Conservation (phyloP, 257 asterid species). For the Linaria vulgaris region DNA sequence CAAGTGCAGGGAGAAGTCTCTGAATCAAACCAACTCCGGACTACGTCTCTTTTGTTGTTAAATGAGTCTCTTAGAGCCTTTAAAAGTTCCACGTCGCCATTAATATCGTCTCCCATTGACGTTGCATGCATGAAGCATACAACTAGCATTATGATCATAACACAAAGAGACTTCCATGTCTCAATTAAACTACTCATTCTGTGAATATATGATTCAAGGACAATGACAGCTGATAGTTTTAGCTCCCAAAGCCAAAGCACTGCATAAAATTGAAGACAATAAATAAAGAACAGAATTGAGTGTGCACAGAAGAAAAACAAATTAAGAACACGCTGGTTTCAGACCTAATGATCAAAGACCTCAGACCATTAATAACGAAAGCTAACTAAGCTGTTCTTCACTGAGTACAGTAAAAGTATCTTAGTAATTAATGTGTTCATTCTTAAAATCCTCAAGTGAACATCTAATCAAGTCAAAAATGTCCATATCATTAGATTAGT, state of each 20-base stretch:
- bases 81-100: constrained; percentile 36
- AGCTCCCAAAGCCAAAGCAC: not conserved
- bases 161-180: constrained; percentile 18
- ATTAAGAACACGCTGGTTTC: no score
- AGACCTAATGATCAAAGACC: no score
- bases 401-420: no score
- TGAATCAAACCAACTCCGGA: constrained; percentile 50
- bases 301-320: no score
- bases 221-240: not conserved
- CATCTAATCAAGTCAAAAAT: no score
- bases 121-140: constrained; percentile 23
- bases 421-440: no score
- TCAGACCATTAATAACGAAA: no score
- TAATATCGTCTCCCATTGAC: constrained; percentile 24
- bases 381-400: no score
- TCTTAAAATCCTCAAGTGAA: no score
- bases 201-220: not conserved
- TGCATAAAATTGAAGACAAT: not conserved
- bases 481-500: no score
- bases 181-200: constrained; percentile 20
- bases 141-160: constrained; percentile 30
- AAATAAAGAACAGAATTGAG: no score
- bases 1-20: constrained; percentile 56
- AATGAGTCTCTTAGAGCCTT: constrained; percentile 43
- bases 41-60: constrained; percentile 23